Evolutionary conservation across 257 asterid genomes (phyloP).

Genomic region (Solanum sejunctum): DNA sequence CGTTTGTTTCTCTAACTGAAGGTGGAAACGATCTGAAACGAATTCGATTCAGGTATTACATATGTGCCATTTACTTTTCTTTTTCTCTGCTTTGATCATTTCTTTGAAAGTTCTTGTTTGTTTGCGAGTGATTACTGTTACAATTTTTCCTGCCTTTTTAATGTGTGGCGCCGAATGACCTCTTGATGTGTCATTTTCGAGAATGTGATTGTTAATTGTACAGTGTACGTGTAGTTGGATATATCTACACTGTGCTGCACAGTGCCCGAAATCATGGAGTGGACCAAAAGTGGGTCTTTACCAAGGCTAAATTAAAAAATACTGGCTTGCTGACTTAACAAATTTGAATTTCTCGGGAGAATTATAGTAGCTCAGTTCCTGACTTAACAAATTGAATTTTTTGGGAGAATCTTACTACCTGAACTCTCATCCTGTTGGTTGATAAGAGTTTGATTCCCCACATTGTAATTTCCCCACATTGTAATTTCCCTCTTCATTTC

Average conservation of each 20-base stretch:
- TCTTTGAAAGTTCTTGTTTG: constrained; percentile 29
- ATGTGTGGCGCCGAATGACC: not conserved
- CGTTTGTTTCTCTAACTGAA: constrained; percentile 67
- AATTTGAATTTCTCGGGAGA: constrained; percentile 2
- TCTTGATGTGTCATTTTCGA: constrained; percentile 27
- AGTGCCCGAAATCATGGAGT: constrained; percentile 48
- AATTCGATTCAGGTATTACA: constrained; percentile 73
- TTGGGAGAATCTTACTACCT: too few relatives aligned
- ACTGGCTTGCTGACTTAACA: constrained; percentile 28
- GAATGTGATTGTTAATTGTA: constrained; percentile 15
- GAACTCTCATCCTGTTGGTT: too few relatives aligned
- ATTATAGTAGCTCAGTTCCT: not conserved
- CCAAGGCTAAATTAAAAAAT: constrained; percentile 11
- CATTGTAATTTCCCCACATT: too few relatives aligned
- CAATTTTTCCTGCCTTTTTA: constrained; percentile 8
- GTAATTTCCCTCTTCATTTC: too few relatives aligned
- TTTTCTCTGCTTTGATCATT: not conserved
- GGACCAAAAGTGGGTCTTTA: constrained; percentile 53
- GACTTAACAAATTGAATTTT: constrained; percentile 22
- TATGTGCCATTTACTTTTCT: not conserved
- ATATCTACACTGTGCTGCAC: constrained; percentile 35
- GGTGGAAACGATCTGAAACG: constrained; percentile 92
- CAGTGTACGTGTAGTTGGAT: constrained; percentile 33
- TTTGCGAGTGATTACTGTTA: constrained; percentile 24
- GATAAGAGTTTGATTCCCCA: too few relatives aligned